Evolutionary conservation across 2,329 filamentous ascomycete species (phyloP).

Genomic region (Clarireedia sp.): DNA sequence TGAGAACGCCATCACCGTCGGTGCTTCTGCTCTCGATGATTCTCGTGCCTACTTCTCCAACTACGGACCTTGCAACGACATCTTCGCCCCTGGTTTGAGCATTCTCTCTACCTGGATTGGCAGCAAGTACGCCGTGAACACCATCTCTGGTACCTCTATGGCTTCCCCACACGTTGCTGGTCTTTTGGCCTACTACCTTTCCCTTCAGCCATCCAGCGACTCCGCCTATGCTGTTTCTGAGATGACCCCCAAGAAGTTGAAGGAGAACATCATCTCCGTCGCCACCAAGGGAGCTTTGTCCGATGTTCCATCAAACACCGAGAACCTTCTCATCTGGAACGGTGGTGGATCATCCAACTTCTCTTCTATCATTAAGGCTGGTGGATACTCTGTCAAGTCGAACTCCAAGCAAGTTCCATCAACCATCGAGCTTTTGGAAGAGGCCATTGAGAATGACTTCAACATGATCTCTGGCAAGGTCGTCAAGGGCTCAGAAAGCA

Average conservation of each 20-base stretch:
- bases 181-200: conserved; percentile 96
- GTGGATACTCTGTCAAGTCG: conserved; percentile 57
- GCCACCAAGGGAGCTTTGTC: conserved; percentile 70
- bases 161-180: conserved; percentile 94
- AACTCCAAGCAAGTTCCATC: conserved; percentile 40
- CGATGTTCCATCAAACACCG: conserved; percentile 78
- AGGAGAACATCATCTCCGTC: conserved; percentile 77
- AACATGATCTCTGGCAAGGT: conserved; percentile 50
- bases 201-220: conserved; percentile 81
- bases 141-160: conserved; percentile 99
- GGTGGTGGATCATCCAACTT: conserved; percentile 93
- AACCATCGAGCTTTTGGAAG: conserved; percentile 53
- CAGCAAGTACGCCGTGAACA: conserved; percentile 92
- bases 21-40: conserved; percentile 86
- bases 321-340: conserved; percentile 98
- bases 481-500: conserved; percentile 43
- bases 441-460: conserved; percentile 48
- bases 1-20: conserved; percentile 86
- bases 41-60: conserved; percentile 99
- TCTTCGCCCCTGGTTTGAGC: conserved; percentile 95
- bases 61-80: conserved; percentile 98
- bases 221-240: conserved; percentile 85
- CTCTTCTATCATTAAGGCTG: conserved; percentile 67
- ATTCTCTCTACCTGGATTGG: conserved; percentile 98
- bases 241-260: conserved; percentile 90